Evolutionary conservation across 2,329 filamentous ascomycete genomes (phyloP).

Genomic region (Penicillium vulpinum): DNA sequence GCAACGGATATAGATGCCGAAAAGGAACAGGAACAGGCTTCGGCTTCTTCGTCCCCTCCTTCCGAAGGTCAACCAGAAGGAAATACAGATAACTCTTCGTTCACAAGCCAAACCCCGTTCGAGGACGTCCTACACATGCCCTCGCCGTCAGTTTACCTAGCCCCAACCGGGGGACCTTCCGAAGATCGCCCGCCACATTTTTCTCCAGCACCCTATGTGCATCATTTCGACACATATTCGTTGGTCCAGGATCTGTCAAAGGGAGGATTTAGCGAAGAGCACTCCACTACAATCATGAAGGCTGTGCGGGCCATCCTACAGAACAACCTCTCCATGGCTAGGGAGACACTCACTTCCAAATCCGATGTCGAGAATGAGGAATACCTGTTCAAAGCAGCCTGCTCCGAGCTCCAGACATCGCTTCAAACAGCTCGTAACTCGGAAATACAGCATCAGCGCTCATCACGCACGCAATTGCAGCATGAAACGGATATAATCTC

Average conservation of each 20-base stretch:
- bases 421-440: slow-evolving; percentile 74
- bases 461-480: slow-evolving; percentile 81
- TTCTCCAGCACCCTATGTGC: slow-evolving; percentile 75
- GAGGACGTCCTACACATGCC: slow-evolving; percentile 47
- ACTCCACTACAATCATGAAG: slow-evolving; percentile 89
- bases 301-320: slow-evolving; percentile 75
- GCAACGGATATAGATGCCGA: slow-evolving; percentile 17
- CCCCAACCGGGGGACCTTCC: slow-evolving; percentile 26
- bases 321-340: slow-evolving; percentile 77
- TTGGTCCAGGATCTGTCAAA: slow-evolving; percentile 76
- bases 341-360: slow-evolving; percentile 79
- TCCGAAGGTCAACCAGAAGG: slow-evolving; percentile 14
- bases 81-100: slow-evolving; percentile 19
- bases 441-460: slow-evolving; percentile 76
- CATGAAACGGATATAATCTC: slow-evolving; percentile 92
- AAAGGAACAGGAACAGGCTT: slow-evolving; percentile 12
- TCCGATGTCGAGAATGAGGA: slow-evolving; percentile 92
- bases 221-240: slow-evolving; percentile 94
- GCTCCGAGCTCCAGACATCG: slow-evolving; percentile 86
- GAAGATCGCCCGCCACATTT: slow-evolving; percentile 60
- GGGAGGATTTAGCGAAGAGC: slow-evolving; percentile 69
- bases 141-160: slow-evolving; percentile 38
- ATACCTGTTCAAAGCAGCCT: slow-evolving; percentile 92
- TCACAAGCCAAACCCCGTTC: slow-evolving; percentile 26
- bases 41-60: slow-evolving; percentile 9